These are phyloP conservation scores for Paratinospora sagittata DNA, from an alignment of 164 flowering plant genomes.

Conservation along the genomic window DNA sequence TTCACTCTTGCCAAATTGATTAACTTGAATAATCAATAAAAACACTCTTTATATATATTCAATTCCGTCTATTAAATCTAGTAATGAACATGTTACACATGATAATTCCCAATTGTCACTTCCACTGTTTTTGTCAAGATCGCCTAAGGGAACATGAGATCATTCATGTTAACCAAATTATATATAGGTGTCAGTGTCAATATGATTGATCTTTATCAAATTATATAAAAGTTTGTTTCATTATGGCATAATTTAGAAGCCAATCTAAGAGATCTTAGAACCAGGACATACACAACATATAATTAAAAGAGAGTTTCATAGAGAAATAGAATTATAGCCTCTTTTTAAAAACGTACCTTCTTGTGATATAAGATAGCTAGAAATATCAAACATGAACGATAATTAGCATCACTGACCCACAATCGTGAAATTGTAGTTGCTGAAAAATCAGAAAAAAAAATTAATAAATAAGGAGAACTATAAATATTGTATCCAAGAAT, in stretches of 20 bases:
- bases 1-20: neutral
- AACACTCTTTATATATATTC: neutral
- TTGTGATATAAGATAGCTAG: conserved; percentile 45
- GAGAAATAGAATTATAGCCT: neutral
- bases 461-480: neutral
- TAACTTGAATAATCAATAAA: neutral
- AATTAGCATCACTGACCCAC: conserved; percentile 56
- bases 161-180: neutral
- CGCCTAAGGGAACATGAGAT: neutral
- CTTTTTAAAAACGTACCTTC: conserved; percentile 35
- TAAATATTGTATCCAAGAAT: neutral
- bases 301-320: neutral
- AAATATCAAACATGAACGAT: conserved; percentile 34
- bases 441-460: conserved; percentile 23
- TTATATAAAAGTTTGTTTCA: neutral
- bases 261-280: neutral
- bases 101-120: neutral
- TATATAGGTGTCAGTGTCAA: neutral
- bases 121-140: neutral
- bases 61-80: no score
- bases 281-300: neutral
- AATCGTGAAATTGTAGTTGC: conserved; percentile 42
- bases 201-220: neutral
- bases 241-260: neutral
- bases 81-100: no score